phyloP scores from a whole-genome alignment of 306 rosid species.

The Cajanus cajan region DNA sequence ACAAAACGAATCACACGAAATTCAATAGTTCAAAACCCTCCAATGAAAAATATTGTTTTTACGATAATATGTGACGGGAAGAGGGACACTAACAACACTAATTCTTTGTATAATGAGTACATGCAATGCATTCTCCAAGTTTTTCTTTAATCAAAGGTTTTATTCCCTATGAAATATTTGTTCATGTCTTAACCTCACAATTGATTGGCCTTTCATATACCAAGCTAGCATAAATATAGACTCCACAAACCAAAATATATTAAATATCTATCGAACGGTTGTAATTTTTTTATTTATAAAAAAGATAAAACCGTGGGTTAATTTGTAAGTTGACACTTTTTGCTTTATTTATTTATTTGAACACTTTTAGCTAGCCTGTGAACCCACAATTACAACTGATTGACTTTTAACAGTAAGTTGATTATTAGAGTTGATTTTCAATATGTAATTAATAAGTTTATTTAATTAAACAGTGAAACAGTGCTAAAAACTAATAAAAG shows the following conservation, averaged over 20 bases:
- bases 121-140: neutral
- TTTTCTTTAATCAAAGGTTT: neutral
- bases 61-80: neutral
- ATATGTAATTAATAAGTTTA: neutral
- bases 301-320: neutral
- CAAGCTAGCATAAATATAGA: neutral
- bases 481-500: neutral
- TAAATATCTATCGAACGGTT: neutral
- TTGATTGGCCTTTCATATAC: neutral
- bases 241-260: neutral
- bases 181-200: neutral
- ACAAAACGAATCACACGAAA: neutral
- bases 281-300: neutral
- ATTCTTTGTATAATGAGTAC: neutral
- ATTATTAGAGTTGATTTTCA: neutral
- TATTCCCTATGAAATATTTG: neutral
- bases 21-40: neutral
- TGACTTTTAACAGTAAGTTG: neutral
- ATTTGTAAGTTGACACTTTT: neutral
- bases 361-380: neutral
- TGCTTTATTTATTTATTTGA: neutral
- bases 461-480: neutral
- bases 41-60: neutral
- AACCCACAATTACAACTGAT: neutral
- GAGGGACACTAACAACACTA: neutral